Evolutionary conservation across 495 filamentous ascomycete species (phyloP).

Genomic region (Hypoxylon perforatum): DNA sequence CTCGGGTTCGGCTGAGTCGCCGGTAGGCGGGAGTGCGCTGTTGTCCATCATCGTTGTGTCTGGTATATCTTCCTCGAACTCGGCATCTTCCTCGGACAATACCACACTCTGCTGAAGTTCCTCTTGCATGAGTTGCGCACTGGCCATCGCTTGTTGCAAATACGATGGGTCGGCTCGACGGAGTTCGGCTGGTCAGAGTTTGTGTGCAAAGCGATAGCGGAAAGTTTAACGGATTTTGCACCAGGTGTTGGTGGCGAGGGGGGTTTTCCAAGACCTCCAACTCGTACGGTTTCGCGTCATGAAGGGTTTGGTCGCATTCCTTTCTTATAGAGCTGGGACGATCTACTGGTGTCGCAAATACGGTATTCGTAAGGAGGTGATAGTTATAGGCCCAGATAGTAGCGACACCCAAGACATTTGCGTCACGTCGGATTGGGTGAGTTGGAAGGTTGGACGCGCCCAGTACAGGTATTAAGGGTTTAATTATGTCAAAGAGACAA

Average conservation of each 20-base stretch:
- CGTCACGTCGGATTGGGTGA: slow-evolving; percentile 13
- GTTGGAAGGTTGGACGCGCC: slow-evolving; percentile 27
- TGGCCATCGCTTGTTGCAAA: slow-evolving; percentile 51
- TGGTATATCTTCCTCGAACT: slow-evolving; percentile 44
- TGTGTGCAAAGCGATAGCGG: not conserved
- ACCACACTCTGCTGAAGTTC: slow-evolving; percentile 61
- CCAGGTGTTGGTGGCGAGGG: slow-evolving; percentile 16
- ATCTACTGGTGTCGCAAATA: not conserved
- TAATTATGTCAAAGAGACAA: slow-evolving; percentile 5
- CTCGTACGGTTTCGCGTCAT: slow-evolving; percentile 42
- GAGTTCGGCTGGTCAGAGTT: not conserved
- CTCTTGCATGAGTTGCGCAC: slow-evolving; percentile 62
- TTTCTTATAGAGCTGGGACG: slow-evolving; percentile 1
- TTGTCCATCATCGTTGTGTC: slow-evolving; percentile 47
- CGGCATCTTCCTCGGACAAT: slow-evolving; percentile 55
- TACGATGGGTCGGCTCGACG: not conserved
- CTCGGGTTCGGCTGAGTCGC: slow-evolving; percentile 41
- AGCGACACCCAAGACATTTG: slow-evolving; percentile 37
- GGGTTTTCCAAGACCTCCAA: slow-evolving; percentile 31
- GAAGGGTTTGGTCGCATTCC: slow-evolving; percentile 40
- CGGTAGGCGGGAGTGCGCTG: slow-evolving; percentile 48
- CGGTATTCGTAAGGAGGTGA: not conserved
- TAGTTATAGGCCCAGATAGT: slow-evolving; percentile 5
- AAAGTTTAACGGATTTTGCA: slow-evolving; percentile 12
- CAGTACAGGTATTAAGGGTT: not conserved